These are phyloP conservation scores for Osmanthus fragrans DNA, from an alignment of 257 asterid genomes.

Conservation along the genomic window DNA sequence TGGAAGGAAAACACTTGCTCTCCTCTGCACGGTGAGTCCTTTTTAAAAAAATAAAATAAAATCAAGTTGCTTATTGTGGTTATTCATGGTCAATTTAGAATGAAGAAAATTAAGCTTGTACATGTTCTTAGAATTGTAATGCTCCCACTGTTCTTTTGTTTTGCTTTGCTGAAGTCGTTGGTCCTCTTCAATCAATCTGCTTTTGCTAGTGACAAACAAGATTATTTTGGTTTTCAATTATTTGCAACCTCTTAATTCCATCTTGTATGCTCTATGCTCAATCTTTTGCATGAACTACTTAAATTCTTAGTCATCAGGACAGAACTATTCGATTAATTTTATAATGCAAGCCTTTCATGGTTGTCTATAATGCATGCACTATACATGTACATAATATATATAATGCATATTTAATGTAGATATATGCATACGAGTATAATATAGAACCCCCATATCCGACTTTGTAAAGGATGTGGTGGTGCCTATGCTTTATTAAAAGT, in stretches of 20 bases:
- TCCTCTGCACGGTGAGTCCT: constrained; percentile 81
- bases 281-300: not conserved
- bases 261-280: not conserved
- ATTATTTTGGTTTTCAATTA: not conserved
- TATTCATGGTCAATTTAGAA: not conserved
- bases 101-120: not conserved
- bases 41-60: not conserved
- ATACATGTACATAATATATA: not conserved
- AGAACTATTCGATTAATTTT: constrained; percentile 16
- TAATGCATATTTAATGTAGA: not conserved
- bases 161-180: not conserved
- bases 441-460: not conserved
- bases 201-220: not conserved
- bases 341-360: not conserved
- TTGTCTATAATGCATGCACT: not conserved
- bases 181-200: not conserved
- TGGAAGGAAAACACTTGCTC: constrained; percentile 99
- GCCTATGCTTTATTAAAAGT: not conserved
- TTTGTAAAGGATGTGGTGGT: not conserved
- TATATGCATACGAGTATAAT: not conserved
- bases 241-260: not conserved
- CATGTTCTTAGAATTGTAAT: not conserved
- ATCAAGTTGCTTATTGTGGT: not conserved
- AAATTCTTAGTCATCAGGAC: not conserved
- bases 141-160: not conserved